Evolutionary conservation across 192 early-diverging fungal species (phyloP), one percentile per base, ranked within the genome.

Genomic region (Podila clonocystis): DNA sequence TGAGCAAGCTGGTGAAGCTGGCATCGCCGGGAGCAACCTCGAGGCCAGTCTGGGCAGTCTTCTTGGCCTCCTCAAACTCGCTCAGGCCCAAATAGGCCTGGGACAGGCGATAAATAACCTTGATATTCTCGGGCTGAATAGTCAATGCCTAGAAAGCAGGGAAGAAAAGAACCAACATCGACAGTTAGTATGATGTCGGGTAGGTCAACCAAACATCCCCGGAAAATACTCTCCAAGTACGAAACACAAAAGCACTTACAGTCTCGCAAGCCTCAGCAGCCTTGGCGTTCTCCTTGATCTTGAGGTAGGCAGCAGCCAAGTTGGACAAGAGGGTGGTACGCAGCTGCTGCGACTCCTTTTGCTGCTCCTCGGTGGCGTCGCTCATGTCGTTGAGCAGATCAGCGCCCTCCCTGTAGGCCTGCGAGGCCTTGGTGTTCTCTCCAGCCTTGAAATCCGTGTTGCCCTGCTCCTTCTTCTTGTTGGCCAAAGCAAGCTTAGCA

Each of bases 51-150:
- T 82, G 72, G 2, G 80, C 67, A 58, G 26, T 62, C 24, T 66
- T 72, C 63, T 83, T 78, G 11, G 78, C 85, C 12, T 82, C 68
- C 20, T 84, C 80, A 69, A 75, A 86, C 72, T 84, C 83, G 41
- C 72, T 71, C 60, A 74, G 49, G 38, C 70, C 80, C 34, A 84
- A 29, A 33, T 84, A 83, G 20, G 83, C 85, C 61, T 86, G 85
- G 3, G 80, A 79, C 36, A 86, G 59, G 28, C 85, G 79, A 62
- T 83, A 86, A 5, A 67, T 57, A 1, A 82, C 83, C 69, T 86
- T 86, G 15, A 82, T 67, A 74, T 86, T 76, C 11, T 68, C 38
- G 6, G 80, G 57, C 30, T 86, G 83, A 49, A 63, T 52, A 6
- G 58, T 48, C 55, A 86, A 50, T 19, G 68, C 82, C 69, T 71